phyloP scores from a whole-genome alignment of 2,329 filamentous ascomycete species.

The Rhinocladiella similis region DNA sequence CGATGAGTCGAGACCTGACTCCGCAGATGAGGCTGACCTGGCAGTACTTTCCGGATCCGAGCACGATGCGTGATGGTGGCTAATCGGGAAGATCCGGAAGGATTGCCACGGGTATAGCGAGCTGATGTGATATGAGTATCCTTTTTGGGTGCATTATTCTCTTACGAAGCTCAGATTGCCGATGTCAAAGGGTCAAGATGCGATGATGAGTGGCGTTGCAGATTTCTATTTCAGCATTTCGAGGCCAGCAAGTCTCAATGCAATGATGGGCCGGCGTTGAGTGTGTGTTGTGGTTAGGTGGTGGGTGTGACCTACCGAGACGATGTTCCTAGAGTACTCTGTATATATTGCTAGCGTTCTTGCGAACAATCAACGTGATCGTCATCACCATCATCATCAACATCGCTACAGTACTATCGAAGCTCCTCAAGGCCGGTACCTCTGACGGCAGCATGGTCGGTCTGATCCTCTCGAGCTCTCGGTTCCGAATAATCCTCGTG shows the following conservation, averaged over 20 bases:
- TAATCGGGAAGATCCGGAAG: background rate
- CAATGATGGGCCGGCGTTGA: background rate
- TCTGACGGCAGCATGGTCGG: no score
- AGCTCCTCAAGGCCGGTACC: no score
- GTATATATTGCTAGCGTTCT: background rate
- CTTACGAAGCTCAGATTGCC: background rate
- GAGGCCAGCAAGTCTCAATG: background rate
- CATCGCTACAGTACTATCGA: background rate
- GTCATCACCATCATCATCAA: background rate
- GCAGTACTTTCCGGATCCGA: slow-evolving; percentile 12
- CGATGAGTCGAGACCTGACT: slow-evolving; percentile 23
- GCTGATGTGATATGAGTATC: background rate
- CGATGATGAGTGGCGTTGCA: background rate
- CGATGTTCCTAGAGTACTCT: background rate
- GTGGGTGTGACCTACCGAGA: background rate
- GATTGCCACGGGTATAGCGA: background rate
- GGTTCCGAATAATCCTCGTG: background rate
- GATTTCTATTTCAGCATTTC: background rate
- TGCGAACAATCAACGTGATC: background rate
- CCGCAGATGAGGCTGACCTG: slow-evolving; percentile 18
- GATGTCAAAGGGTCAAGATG: background rate
- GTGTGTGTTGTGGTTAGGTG: background rate
- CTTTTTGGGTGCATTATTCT: background rate
- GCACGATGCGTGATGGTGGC: background rate
- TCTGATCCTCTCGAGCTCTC: no score